These are phyloP conservation scores for Pichia deserticola DNA, from an alignment of 805 yeast species.

Conservation along the genomic window DNA sequence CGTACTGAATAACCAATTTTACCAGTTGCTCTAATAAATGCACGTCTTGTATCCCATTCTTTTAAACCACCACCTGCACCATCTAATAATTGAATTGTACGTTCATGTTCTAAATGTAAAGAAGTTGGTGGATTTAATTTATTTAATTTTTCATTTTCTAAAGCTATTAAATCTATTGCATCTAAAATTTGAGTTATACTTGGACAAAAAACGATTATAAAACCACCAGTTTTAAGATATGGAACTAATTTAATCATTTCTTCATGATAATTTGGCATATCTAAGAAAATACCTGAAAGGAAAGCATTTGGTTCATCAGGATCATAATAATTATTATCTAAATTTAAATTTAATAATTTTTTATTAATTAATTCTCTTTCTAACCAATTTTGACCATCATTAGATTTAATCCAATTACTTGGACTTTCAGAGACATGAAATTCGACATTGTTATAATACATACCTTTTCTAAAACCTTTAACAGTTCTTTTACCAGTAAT, in stretches of 20 bases:
- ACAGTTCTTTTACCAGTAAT: constrained; percentile 36
- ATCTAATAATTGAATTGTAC: constrained; percentile 36
- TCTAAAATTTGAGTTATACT: constrained; percentile 42
- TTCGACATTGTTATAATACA: constrained; percentile 37
- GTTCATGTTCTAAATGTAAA: constrained; percentile 16
- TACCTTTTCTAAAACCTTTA: constrained; percentile 34
- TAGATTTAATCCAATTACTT: constrained; percentile 29
- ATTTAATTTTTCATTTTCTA: constrained; percentile 6
- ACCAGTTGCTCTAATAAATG: constrained; percentile 34
- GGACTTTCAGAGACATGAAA: constrained; percentile 39
- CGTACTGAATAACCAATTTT: constrained; percentile 38
- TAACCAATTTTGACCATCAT: constrained; percentile 21
- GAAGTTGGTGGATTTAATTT: constrained; percentile 3
- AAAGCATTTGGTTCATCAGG: constrained; percentile 22
- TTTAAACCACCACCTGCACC: constrained; percentile 46
- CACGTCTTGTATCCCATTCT: constrained; percentile 42
- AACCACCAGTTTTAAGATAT: constrained; percentile 34
- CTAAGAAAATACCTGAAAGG: constrained; percentile 38
- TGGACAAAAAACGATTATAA: constrained; percentile 39
- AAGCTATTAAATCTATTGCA: constrained; percentile 27
- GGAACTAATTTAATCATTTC: constrained; percentile 29
- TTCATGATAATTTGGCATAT: constrained; percentile 37
- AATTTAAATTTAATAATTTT: neutral
- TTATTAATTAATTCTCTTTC: constrained; percentile 12
- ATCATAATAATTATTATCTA: constrained; percentile 11